phyloP scores from a whole-genome alignment of 495 filamentous ascomycete genomes.

The Tuber melanosporum region DNA sequence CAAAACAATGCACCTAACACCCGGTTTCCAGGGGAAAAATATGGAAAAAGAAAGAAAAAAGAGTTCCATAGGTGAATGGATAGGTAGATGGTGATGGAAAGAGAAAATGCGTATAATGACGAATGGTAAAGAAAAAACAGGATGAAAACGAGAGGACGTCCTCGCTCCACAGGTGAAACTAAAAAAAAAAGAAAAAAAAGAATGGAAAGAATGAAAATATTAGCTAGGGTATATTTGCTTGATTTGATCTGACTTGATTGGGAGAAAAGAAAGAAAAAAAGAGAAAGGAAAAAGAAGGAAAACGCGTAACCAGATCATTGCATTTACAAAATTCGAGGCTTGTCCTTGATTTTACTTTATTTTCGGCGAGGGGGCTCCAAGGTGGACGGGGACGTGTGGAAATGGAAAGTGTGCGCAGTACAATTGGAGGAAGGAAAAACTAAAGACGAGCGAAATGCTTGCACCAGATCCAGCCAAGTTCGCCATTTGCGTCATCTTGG shows the following conservation, averaged over 20 bases:
- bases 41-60: neutral
- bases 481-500: constrained; percentile 72
- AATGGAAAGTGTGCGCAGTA: neutral
- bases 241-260: neutral
- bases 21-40: neutral
- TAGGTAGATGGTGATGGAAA: neutral
- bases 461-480: constrained; percentile 98
- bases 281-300: neutral
- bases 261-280: neutral
- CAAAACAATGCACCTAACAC: constrained; percentile 5
- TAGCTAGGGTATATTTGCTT: neutral
- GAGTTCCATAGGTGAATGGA: neutral
- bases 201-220: neutral
- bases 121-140: neutral
- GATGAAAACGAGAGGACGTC: neutral
- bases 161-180: neutral
- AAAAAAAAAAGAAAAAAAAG: neutral
- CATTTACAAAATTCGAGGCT: neutral
- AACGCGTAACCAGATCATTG: neutral
- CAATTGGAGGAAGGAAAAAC: neutral
- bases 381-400: neutral
- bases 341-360: neutral
- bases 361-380: neutral
- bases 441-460: constrained; percentile 64
- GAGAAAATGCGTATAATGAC: neutral